Base-by-base conservation (phyloP, 805 yeast species). In the Debaryomyces castellii region DNA sequence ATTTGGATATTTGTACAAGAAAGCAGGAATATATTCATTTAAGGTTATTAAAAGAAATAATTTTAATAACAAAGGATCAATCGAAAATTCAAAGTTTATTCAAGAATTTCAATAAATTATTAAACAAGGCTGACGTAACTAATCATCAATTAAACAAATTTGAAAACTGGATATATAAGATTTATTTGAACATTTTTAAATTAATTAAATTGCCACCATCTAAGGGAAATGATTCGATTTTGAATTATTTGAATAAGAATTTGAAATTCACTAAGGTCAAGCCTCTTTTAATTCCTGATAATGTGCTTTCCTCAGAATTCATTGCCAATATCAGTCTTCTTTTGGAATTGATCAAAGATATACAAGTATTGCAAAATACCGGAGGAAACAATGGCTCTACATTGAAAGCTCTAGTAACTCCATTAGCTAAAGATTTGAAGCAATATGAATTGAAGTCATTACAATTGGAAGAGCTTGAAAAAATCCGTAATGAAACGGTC, bases 1-100 rank as follows among this genome's bases (percentile, higher is more conserved):
- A 24, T 21, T 39, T 54, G 36, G 3, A n/a, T 10, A 60, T 67
- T n/a, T 67, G 64, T 2, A 47, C 2, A 51, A 49, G 50, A 24
- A 51, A 54, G n/a, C 44, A 50, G 2, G 51, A 51, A 11, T 70
- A 71, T 57, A 57, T 78, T 18, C 62, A 63, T 39, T 53, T 73
- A 18, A 59, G 67, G 43, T 55, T 68, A 28, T 52, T 76, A 17
- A 66, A 63, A 48, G 77, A 77, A 49, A 53, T 77, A 9, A 54
- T 78, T 3, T 47, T 78, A 11, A 66, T 64, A 42, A 66, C 59
- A 35, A 65, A 60, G 7, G 55, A 63, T 3, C 58, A 64, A 7
- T 56, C 54, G 27, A 53, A 57, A 33, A 52, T 57, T 46, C 55
- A 57, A 37, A 59, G 53, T 5, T 59, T 57, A 16, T 44, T 67